Conservation (phyloP, 1,139 yeast species). For the Diutina scorzettiae region DNA sequence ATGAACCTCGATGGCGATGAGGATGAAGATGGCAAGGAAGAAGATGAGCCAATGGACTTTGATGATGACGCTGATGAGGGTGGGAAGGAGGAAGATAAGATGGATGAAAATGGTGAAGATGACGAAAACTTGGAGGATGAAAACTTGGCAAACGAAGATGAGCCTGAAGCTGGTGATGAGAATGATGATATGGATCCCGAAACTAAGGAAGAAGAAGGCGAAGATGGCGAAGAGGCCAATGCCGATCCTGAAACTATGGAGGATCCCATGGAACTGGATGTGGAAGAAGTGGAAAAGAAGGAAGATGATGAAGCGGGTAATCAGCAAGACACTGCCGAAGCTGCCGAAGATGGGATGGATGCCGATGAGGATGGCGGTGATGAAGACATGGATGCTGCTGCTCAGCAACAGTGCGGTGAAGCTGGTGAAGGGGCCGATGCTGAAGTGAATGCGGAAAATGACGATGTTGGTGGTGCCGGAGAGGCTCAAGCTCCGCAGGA, state of each 20-base stretch:
- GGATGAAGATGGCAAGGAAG: slow-evolving; percentile 39
- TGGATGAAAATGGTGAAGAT: slow-evolving; percentile 7
- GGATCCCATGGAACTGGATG: slow-evolving; percentile 13
- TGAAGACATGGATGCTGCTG: slow-evolving; percentile 42
- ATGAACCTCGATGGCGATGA: slow-evolving; percentile 65
- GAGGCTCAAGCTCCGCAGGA: slow-evolving; percentile 39
- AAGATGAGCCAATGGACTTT: slow-evolving; percentile 18
- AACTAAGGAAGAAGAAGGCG: slow-evolving; percentile 15
- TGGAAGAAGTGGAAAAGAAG: slow-evolving; percentile 14
- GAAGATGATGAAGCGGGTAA: slow-evolving; percentile 17
- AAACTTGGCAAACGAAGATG: slow-evolving; percentile 7
- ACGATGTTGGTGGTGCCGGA: slow-evolving; percentile 60
- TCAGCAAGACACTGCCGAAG: slow-evolving; percentile 21
- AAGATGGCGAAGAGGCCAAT: slow-evolving; percentile 16
- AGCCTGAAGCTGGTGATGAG: slow-evolving; percentile 11
- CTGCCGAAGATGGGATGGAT: slow-evolving; percentile 21
- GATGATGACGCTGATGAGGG: slow-evolving; percentile 16
- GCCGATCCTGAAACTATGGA: slow-evolving; percentile 14
- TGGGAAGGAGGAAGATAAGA: slow-evolving; percentile 15
- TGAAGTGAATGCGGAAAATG: slow-evolving; percentile 53
- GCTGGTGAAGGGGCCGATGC: slow-evolving; percentile 72
- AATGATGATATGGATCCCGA: slow-evolving; percentile 15
- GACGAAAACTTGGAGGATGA: slow-evolving; percentile 4
- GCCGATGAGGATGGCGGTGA: slow-evolving; percentile 21
- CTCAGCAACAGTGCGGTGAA: slow-evolving; percentile 59